These are phyloP conservation scores for Mesostigma viride DNA, from an alignment of 139 green algal species.

Conservation along the genomic window DNA sequence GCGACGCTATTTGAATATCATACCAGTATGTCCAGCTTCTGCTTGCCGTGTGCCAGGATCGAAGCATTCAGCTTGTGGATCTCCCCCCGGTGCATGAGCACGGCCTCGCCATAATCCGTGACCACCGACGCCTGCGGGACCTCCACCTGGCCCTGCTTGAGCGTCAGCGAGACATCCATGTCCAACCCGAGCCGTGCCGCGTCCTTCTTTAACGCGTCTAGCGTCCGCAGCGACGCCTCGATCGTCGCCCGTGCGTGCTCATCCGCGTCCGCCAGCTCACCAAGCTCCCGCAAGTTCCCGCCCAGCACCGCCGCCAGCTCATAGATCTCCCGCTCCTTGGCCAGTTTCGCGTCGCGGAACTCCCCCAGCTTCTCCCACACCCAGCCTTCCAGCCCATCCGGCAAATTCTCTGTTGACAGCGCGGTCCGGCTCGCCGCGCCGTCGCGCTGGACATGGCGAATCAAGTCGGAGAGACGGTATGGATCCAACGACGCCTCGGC, in stretches of 20 bases:
- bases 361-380: not conserved
- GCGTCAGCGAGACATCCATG: not conserved
- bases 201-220: not conserved
- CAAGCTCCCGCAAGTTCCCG: not conserved
- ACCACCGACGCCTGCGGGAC: not conserved
- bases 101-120: not conserved
- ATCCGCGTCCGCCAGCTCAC: not conserved
- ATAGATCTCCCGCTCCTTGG: not conserved
- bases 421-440: too few species aligned
- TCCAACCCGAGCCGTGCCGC: not conserved
- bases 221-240: not conserved
- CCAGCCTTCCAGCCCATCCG: not conserved
- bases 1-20: too few species aligned
- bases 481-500: too few species aligned
- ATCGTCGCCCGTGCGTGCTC: not conserved
- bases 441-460: too few species aligned
- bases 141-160: constrained; percentile 14
- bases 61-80: not conserved
- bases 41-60: not conserved
- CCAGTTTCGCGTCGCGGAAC: not conserved
- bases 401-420: not conserved
- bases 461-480: too few species aligned
- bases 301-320: not conserved
- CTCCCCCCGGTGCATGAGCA: not conserved
- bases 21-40: constrained; percentile 15